These are phyloP conservation scores for Kwoniella shandongensis DNA, from an alignment of 768 basidiomycete species.

Conservation along the genomic window DNA sequence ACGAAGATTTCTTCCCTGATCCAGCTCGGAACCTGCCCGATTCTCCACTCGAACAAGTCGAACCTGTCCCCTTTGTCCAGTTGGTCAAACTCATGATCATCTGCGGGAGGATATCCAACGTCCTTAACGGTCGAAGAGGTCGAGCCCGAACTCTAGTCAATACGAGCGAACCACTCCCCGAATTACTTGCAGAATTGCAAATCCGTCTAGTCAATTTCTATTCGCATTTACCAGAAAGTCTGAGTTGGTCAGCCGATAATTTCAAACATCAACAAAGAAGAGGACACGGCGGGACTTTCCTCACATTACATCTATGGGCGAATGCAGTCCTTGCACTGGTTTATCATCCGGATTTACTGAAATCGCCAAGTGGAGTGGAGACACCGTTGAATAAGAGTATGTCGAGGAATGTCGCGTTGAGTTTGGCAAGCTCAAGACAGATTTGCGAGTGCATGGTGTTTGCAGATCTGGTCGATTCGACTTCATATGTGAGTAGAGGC, in stretches of 20 bases:
- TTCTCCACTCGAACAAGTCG: slow-evolving; percentile 25
- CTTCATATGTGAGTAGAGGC: slow-evolving; percentile 24
- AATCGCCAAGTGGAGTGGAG: slow-evolving; percentile 45
- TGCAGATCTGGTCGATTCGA: slow-evolving; percentile 39
- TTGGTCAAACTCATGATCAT: slow-evolving; percentile 51
- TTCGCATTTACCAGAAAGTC: slow-evolving; percentile 35
- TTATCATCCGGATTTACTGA: slow-evolving; percentile 50
- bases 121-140: slow-evolving; percentile 48
- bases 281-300: slow-evolving; percentile 41
- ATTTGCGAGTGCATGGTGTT: slow-evolving; percentile 53
- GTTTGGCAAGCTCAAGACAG: slow-evolving; percentile 40
- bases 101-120: slow-evolving; percentile 47
- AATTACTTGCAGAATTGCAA: slow-evolving; percentile 44
- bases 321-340: slow-evolving; percentile 48
- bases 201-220: slow-evolving; percentile 44
- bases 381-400: slow-evolving; percentile 48
- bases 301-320: slow-evolving; percentile 41
- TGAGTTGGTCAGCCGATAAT: slow-evolving; percentile 48
- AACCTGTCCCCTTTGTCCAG: slow-evolving; percentile 49
- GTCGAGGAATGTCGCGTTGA: slow-evolving; percentile 42
- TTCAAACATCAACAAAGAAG: slow-evolving; percentile 45
- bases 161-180: slow-evolving; percentile 35
- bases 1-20: slow-evolving; percentile 49
- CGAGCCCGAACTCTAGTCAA: slow-evolving; percentile 40
- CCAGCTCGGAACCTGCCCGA: slow-evolving; percentile 36